A percentile compares a stretch with the other conserved stretches of the same genome.
Evolutionary conservation across 1,284 basidiomycete species (phyloP).

Genomic region (Leucoagaricus sp.): DNA sequence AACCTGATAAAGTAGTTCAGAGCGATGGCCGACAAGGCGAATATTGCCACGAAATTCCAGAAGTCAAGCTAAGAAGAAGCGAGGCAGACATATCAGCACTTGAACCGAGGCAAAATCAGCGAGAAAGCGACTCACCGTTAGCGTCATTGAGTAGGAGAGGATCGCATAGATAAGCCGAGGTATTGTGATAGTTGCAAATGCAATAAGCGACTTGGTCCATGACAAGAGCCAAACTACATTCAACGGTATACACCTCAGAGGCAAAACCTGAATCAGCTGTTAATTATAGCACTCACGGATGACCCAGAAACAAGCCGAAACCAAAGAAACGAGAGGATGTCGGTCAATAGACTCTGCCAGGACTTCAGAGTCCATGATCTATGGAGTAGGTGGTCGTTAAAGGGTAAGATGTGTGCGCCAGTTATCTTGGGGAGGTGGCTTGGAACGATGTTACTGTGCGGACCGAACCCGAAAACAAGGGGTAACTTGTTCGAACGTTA

Average conservation of each 20-base stretch:
- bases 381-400: neutral
- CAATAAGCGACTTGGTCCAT: constrained; percentile 69
- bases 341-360: constrained; percentile 32
- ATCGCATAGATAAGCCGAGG: constrained; percentile 77
- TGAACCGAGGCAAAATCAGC: neutral
- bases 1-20: constrained; percentile 86
- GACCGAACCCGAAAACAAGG: neutral
- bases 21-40: constrained; percentile 62
- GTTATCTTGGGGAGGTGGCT: neutral
- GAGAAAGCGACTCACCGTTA: constrained; percentile 58
- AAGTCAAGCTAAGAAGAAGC: constrained; percentile 70
- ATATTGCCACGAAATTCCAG: constrained; percentile 82
- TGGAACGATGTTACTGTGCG: neutral
- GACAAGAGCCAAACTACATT: constrained; percentile 77
- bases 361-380: constrained; percentile 36
- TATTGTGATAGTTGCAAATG: constrained; percentile 79
- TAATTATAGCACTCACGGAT: constrained; percentile 46
- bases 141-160: constrained; percentile 86
- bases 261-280: constrained; percentile 9
- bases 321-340: constrained; percentile 69
- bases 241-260: constrained; percentile 8
- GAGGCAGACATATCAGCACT: neutral
- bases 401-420: neutral
- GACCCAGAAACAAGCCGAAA: constrained; percentile 86
- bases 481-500: constrained; percentile 4